Conservation (phyloP, 306 rosid species). For the Citrullus amarus region DNA sequence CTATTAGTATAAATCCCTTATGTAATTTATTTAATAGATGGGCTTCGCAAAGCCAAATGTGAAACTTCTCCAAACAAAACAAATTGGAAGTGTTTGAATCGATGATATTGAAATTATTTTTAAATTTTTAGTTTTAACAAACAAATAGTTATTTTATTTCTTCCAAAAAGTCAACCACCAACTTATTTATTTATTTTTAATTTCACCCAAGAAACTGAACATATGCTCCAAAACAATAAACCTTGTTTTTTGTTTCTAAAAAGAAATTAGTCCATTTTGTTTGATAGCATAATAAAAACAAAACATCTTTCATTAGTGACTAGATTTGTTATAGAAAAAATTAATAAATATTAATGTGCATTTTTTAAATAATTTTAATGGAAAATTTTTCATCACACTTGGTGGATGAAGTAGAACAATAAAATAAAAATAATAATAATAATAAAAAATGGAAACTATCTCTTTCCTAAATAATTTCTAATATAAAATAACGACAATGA, state of each 20-base stretch:
- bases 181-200: background rate
- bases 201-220: conserved; percentile 3
- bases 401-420: too few species aligned
- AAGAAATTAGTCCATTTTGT: background rate
- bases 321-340: too few species aligned
- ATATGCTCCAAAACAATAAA: background rate
- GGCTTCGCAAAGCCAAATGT: background rate
- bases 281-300: background rate
- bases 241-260: background rate
- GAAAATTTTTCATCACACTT: too few species aligned
- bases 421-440: too few species aligned
- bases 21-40: background rate
- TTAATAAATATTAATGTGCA: too few species aligned
- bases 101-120: background rate
- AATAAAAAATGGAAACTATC: too few species aligned
- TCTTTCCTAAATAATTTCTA: too few species aligned
- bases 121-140: background rate
- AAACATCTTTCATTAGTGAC: background rate
- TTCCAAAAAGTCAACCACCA: background rate
- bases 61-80: background rate
- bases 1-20: background rate
- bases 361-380: too few species aligned
- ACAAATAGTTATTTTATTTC: background rate
- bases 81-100: background rate
- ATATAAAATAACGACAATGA: too few species aligned